Evolutionary conservation across 768 basidiomycete species (phyloP).

Genomic region (Bullera alba): DNA sequence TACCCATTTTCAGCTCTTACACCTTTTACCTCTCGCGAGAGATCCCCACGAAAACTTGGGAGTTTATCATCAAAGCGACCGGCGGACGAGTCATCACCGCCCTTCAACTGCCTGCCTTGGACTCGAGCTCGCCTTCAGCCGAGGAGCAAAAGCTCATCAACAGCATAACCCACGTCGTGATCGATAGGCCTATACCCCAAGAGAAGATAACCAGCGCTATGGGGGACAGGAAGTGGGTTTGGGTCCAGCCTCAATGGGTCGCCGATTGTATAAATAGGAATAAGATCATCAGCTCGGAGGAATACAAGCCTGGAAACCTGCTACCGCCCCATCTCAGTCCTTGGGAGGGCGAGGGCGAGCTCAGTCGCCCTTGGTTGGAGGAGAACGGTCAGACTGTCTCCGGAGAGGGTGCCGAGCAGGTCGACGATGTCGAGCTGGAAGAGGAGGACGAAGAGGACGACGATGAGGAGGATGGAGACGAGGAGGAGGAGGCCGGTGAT

Average conservation of each 20-base stretch:
- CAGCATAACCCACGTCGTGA: constrained; percentile 87
- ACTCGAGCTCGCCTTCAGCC: constrained; percentile 52
- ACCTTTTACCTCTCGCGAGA: constrained; percentile 92
- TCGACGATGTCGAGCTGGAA: constrained; percentile 46
- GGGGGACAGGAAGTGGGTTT: constrained; percentile 63
- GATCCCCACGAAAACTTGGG: constrained; percentile 81
- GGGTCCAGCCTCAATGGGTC: constrained; percentile 96
- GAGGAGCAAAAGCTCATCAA: constrained; percentile 49
- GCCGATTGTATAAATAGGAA: constrained; percentile 90
- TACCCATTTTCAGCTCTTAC: constrained; percentile 68
- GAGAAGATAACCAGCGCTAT: constrained; percentile 55
- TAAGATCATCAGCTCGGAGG: constrained; percentile 73
- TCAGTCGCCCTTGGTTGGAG: constrained; percentile 43
- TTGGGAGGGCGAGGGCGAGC: constrained; percentile 66
- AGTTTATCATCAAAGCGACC: constrained; percentile 85
- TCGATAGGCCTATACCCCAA: constrained; percentile 67
- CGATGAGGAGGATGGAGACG: constrained; percentile 43
- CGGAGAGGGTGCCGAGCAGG: constrained; percentile 58
- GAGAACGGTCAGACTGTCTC: constrained; percentile 16
- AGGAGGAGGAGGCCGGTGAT: constrained; percentile 15
- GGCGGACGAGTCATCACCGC: constrained; percentile 87
- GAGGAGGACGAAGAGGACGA: constrained; percentile 45
- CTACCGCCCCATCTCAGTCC: constrained; percentile 94
- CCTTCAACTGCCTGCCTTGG: constrained; percentile 45
- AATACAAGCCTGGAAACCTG: constrained; percentile 73